Evolutionary conservation across 805 yeast genomes (phyloP).

Genomic region (Wickerhamiella siamensis): DNA sequence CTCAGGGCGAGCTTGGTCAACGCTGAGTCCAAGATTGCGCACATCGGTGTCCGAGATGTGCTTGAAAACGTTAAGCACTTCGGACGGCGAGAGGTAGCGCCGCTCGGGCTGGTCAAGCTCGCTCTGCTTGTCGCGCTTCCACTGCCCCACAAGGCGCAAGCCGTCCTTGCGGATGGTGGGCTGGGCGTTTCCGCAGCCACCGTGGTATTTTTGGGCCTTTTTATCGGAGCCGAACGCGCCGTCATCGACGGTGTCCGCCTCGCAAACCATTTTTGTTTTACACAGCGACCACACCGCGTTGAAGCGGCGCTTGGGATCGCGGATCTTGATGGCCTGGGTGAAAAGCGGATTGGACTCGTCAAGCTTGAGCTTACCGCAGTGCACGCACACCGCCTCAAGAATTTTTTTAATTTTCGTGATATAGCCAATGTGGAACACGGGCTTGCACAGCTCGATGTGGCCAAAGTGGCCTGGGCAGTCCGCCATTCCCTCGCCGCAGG

Average conservation of each 20-base stretch:
- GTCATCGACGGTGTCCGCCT: constrained; percentile 62
- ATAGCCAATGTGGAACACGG: constrained; percentile 92
- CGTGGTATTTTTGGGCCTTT: constrained; percentile 40
- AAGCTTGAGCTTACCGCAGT: constrained; percentile 85
- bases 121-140: constrained; percentile 80
- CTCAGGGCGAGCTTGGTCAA: constrained; percentile 96
- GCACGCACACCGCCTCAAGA: constrained; percentile 95
- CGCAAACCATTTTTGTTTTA: constrained; percentile 89
- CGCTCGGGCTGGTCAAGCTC: constrained; percentile 86
- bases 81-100: constrained; percentile 74
- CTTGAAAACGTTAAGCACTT: constrained; percentile 78
- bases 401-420: constrained; percentile 86
- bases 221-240: constrained; percentile 27
- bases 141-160: constrained; percentile 90
- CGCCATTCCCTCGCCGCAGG: constrained; percentile 98
- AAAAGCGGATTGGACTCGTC: constrained; percentile 73
- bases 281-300: constrained; percentile 93
- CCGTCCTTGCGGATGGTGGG: constrained; percentile 96
- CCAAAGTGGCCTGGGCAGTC: constrained; percentile 99
- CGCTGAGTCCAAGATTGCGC: constrained; percentile 70
- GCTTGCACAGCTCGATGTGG: constrained; percentile 94
- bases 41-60: constrained; percentile 83
- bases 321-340: constrained; percentile 76
- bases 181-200: constrained; percentile 96
- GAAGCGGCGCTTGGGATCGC: constrained; percentile 90